Percentiles rank a stretch among this genome's conserved stretches.
Evolutionary conservation across 805 yeast species (phyloP).

Genomic region (Ogataea trehalophila): DNA sequence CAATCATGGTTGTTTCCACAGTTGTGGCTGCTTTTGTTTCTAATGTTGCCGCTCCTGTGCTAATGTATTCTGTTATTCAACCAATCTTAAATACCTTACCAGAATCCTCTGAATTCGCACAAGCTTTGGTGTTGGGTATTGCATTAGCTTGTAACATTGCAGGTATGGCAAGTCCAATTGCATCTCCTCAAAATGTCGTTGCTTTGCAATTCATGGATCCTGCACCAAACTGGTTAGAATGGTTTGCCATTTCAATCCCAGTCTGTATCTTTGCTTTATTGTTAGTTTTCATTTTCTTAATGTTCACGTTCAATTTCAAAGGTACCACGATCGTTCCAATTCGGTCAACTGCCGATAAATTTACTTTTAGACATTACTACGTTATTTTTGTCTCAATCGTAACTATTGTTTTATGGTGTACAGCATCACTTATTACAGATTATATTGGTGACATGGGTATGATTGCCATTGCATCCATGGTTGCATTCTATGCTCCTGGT

Average conservation of each 20-base stretch:
- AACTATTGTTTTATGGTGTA: slow-evolving; percentile 88
- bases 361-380: slow-evolving; percentile 70
- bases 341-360: slow-evolving; percentile 57
- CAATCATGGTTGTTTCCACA: slow-evolving; percentile 82
- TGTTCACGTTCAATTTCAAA: slow-evolving; percentile 53
- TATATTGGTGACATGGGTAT: slow-evolving; percentile 96
- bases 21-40: slow-evolving; percentile 93
- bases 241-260: slow-evolving; percentile 89
- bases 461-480: slow-evolving; percentile 82
- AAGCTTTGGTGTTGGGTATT: slow-evolving; percentile 82
- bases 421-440: slow-evolving; percentile 67
- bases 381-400: slow-evolving; percentile 59
- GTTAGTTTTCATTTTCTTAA: slow-evolving; percentile 66
- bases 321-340: slow-evolving; percentile 51
- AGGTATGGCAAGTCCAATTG: slow-evolving; percentile 96
- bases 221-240: slow-evolving; percentile 80
- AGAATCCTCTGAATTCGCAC: slow-evolving; percentile 68
- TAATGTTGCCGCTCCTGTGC: slow-evolving; percentile 95
- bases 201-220: slow-evolving; percentile 87
- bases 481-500: slow-evolving; percentile 92
- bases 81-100: slow-evolving; percentile 84
- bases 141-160: slow-evolving; percentile 92
- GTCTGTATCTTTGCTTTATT: slow-evolving; percentile 61
- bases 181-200: slow-evolving; percentile 93
- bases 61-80: slow-evolving; percentile 86